These are phyloP conservation scores for Talaromyces borbonicus DNA, from an alignment of 495 filamentous ascomycete species.

Conservation along the genomic window DNA sequence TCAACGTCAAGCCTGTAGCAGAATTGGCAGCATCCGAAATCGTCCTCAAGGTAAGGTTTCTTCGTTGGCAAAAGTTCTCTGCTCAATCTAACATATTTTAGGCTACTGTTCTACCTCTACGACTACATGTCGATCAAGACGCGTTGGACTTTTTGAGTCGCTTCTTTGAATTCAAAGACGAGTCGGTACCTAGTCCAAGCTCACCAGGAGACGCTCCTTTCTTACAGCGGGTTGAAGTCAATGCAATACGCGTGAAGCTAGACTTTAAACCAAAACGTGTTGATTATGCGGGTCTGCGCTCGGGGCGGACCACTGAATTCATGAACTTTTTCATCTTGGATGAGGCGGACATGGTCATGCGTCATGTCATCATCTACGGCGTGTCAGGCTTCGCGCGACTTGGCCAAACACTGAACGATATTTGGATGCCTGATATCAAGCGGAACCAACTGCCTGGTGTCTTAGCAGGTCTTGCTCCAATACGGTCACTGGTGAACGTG, in stretches of 20 bases:
- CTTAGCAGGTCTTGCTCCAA: conserved; percentile 79
- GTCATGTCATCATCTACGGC: conserved; percentile 86
- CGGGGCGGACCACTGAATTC: conserved; percentile 95
- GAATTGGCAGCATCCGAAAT: conserved; percentile 84
- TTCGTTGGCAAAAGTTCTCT: neutral
- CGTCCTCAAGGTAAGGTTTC: conserved; percentile 57
- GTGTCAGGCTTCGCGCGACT: conserved; percentile 82
- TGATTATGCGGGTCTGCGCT: conserved; percentile 88
- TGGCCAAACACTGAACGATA: conserved; percentile 79
- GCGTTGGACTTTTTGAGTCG: conserved; percentile 93
- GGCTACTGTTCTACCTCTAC: conserved; percentile 74
- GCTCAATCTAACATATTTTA: conserved; percentile 23
- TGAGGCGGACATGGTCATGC: conserved; percentile 72
- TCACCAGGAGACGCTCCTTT: conserved; percentile 68
- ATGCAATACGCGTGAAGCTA: conserved; percentile 68
- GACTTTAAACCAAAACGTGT: conserved; percentile 98
- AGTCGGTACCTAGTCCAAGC: conserved; percentile 40
- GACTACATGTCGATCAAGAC: conserved; percentile 95
- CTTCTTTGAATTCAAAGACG: conserved; percentile 97
- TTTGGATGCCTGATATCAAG: conserved; percentile 95
- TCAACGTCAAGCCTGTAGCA: conserved; percentile 76
- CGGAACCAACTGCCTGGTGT: conserved; percentile 81
- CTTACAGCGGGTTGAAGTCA: conserved; percentile 81
- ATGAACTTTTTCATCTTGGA: conserved; percentile 98
- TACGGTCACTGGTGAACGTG: conserved; percentile 83